These are phyloP conservation scores for Straminergon stramineum DNA, from an alignment of 225 moss, liverwort and hornwort genomes.

Conservation along the genomic window DNA sequence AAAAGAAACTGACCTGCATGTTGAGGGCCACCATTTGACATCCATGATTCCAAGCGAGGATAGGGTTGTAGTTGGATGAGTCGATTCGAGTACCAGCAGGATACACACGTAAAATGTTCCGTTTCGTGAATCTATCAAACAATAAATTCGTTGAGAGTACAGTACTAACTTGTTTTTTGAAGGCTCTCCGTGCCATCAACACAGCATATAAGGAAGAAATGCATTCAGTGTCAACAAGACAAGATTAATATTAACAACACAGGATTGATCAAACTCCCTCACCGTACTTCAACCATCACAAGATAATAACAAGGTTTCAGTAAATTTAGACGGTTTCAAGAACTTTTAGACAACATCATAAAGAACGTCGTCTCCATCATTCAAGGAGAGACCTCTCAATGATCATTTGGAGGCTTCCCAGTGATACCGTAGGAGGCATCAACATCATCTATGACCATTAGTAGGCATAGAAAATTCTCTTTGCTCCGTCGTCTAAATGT, in stretches of 20 bases:
- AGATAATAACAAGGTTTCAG: neutral
- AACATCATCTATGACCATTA: neutral
- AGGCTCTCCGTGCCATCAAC: neutral
- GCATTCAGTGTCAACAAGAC: neutral
- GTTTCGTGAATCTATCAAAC: constrained; percentile 59
- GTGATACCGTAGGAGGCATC: neutral
- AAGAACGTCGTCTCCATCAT: neutral
- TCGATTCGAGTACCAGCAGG: constrained; percentile 76
- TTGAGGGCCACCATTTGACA: constrained; percentile 98
- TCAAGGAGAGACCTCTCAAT: neutral
- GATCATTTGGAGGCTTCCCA: neutral
- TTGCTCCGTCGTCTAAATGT: neutral
- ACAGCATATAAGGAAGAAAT: neutral
- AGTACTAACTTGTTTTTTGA: neutral
- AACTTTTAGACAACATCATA: neutral
- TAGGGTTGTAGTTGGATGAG: constrained; percentile 88
- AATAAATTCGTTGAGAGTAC: neutral
- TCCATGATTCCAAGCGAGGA: constrained; percentile 73
- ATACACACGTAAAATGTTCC: constrained; percentile 71
- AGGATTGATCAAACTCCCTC: neutral
- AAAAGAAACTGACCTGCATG: constrained; percentile 47
- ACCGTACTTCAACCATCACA: neutral
- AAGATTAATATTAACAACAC: neutral
- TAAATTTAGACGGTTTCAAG: neutral
- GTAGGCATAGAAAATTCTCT: neutral